Evolutionary conservation across 2,329 filamentous ascomycete genomes (phyloP).

Genomic region (Aureobasidium melanogenum): DNA sequence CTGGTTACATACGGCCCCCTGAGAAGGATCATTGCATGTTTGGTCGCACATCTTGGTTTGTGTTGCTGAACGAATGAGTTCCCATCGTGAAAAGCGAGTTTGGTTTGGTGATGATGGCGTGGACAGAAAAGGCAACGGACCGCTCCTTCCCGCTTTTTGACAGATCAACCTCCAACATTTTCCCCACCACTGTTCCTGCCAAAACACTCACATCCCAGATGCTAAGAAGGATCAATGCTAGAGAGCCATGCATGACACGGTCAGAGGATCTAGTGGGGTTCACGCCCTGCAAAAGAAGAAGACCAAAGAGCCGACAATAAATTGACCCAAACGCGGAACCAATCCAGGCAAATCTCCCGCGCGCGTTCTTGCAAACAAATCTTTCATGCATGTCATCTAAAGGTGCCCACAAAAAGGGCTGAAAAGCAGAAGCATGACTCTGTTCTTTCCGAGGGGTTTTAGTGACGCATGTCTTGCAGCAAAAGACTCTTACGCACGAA

Average conservation of each 20-base stretch:
- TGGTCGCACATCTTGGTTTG: neutral
- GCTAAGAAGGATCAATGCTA: neutral
- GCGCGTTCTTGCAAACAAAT: neutral
- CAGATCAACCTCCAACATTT: neutral
- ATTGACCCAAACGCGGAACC: neutral
- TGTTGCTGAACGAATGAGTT: neutral
- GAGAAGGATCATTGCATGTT: conserved; percentile 5
- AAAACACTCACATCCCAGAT: neutral
- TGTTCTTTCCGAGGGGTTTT: no score
- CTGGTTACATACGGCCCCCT: neutral
- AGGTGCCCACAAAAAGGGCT: conserved; percentile 1
- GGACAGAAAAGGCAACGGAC: neutral
- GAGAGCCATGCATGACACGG: neutral
- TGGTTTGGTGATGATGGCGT: neutral
- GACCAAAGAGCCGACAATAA: neutral
- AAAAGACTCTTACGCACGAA: neutral
- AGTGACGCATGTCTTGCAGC: neutral
- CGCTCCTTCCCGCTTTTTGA: conserved; percentile 5
- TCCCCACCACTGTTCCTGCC: neutral
- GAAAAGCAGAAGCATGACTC: neutral
- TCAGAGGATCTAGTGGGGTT: neutral
- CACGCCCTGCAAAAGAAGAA: neutral
- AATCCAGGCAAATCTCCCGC: conserved; percentile 3
- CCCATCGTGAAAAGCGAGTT: neutral
- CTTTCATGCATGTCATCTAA: conserved; percentile 1